Evolutionary conservation across 768 basidiomycete species (phyloP).

Genomic region (Suillus alpinus): DNA sequence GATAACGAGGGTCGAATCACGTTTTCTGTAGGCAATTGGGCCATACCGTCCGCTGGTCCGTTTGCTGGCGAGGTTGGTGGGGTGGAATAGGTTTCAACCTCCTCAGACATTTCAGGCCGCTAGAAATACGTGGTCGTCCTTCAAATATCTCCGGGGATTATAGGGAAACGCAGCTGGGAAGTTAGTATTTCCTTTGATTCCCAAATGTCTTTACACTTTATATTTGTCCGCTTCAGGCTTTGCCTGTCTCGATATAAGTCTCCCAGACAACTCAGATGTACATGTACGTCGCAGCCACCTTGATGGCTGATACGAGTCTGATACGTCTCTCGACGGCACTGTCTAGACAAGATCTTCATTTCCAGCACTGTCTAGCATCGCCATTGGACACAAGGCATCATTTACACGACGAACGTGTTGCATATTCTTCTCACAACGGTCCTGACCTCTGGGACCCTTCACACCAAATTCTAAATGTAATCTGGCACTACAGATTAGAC

Average conservation of each 20-base stretch:
- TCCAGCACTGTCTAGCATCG: constrained; percentile 23
- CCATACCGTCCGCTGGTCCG: constrained; percentile 11
- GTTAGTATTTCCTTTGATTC: constrained; percentile 5
- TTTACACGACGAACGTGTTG: constrained; percentile 16
- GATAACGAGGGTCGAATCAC: constrained; percentile 38
- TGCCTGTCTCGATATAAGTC: constrained; percentile 10
- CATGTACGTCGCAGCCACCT: constrained; percentile 1
- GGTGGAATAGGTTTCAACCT: constrained; percentile 41
- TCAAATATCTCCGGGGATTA: constrained; percentile 7
- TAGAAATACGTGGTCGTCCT: constrained; percentile 6
- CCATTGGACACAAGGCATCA: constrained; percentile 15
- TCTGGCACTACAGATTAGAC: neutral
- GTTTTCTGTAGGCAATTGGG: constrained; percentile 10
- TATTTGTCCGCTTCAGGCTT: constrained; percentile 6
- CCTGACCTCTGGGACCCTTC: constrained; percentile 4
- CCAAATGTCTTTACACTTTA: neutral
- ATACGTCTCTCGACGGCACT: neutral
- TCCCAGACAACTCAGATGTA: constrained; percentile 23
- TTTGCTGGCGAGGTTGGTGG: constrained; percentile 40
- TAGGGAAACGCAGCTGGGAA: constrained; percentile 11
- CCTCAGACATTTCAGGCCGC: constrained; percentile 28
- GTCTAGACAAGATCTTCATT: constrained; percentile 8
- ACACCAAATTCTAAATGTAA: neutral
- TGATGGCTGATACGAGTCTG: neutral
- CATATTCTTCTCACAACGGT: constrained; percentile 21